Evolutionary conservation across 495 filamentous ascomycete species (phyloP).

Genomic region (Penicillium daleae): DNA sequence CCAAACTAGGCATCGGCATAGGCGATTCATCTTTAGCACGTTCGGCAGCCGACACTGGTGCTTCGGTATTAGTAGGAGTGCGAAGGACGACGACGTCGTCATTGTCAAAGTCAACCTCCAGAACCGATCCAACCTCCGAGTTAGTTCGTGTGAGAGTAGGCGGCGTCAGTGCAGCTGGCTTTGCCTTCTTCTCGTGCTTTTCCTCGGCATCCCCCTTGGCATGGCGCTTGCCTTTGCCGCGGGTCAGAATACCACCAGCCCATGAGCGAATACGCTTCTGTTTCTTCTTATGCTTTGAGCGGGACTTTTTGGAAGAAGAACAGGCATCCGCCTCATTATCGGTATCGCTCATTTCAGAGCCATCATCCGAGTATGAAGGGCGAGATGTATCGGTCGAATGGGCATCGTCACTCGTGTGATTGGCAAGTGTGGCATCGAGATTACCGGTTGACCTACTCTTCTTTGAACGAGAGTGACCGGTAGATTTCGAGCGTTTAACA

Average conservation of each 20-base stretch:
- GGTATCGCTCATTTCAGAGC: slow-evolving; percentile 37
- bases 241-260: slow-evolving; percentile 74
- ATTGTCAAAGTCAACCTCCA: slow-evolving; percentile 58
- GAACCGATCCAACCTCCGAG: slow-evolving; percentile 45
- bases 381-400: slow-evolving; percentile 34
- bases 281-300: slow-evolving; percentile 63
- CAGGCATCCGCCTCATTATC: slow-evolving; percentile 23
- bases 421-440: slow-evolving; percentile 32
- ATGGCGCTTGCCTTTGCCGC: slow-evolving; percentile 60
- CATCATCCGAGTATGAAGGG: slow-evolving; percentile 40
- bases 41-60: slow-evolving; percentile 27
- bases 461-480: slow-evolving; percentile 40
- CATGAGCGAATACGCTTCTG: slow-evolving; percentile 81
- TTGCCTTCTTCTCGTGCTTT: slow-evolving; percentile 25
- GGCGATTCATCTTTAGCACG: slow-evolving; percentile 32
- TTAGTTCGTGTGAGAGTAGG: slow-evolving; percentile 48
- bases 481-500: slow-evolving; percentile 43
- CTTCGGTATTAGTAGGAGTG: slow-evolving; percentile 44
- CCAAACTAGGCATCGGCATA: slow-evolving; percentile 32
- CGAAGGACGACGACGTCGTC: slow-evolving; percentile 56
- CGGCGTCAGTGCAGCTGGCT: slow-evolving; percentile 37
- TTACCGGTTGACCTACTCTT: slow-evolving; percentile 42
- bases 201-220: slow-evolving; percentile 37
- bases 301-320: slow-evolving; percentile 30
- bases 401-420: slow-evolving; percentile 26